Percentiles rank a stretch among this genome's conserved stretches.
Evolutionary conservation across 805 yeast species (phyloP).

Genomic region (Blastobotrys attinorum): DNA sequence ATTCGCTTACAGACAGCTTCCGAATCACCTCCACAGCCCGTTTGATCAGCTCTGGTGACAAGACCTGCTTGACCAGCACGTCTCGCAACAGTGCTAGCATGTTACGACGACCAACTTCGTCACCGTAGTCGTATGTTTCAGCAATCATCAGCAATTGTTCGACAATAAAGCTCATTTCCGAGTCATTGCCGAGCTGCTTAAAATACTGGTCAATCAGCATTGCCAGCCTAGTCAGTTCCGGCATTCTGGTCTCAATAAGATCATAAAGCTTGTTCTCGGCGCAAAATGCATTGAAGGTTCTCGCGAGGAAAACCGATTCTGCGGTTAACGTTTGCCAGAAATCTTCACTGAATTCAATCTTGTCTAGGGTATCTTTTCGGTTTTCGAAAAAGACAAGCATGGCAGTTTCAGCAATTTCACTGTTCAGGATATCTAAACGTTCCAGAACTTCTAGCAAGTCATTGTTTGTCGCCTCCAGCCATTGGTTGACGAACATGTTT

Average conservation of each 20-base stretch:
- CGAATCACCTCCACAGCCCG: conserved; percentile 58
- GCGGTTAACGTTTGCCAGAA: conserved; percentile 65
- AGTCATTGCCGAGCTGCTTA: conserved; percentile 32
- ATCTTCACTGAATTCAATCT: conserved; percentile 52
- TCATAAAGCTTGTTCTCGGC: conserved; percentile 42
- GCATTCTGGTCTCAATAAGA: conserved; percentile 59
- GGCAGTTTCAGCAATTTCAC: conserved; percentile 59
- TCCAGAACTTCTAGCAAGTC: conserved; percentile 68
- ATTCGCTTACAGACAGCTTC: conserved; percentile 66
- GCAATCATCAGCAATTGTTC: conserved; percentile 65
- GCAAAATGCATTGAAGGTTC: conserved; percentile 62
- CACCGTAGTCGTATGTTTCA: conserved; percentile 72
- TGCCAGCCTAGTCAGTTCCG: conserved; percentile 71
- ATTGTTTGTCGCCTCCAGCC: conserved; percentile 64
- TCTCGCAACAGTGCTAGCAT: conserved; percentile 50
- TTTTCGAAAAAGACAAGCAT: conserved; percentile 53
- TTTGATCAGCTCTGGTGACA: conserved; percentile 47
- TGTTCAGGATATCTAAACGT: conserved; percentile 59
- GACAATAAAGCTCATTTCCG: conserved; percentile 64
- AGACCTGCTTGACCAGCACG: conserved; percentile 41
- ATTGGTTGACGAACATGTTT: conserved; percentile 57
- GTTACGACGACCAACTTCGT: conserved; percentile 81
- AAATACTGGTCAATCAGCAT: conserved; percentile 50
- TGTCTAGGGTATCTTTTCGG: conserved; percentile 54
- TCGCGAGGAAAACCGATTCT: conserved; percentile 65